Conservation (phyloP, 495 filamentous ascomycete genomes). For the Lasiosphaeriaceae sp. region DNA sequence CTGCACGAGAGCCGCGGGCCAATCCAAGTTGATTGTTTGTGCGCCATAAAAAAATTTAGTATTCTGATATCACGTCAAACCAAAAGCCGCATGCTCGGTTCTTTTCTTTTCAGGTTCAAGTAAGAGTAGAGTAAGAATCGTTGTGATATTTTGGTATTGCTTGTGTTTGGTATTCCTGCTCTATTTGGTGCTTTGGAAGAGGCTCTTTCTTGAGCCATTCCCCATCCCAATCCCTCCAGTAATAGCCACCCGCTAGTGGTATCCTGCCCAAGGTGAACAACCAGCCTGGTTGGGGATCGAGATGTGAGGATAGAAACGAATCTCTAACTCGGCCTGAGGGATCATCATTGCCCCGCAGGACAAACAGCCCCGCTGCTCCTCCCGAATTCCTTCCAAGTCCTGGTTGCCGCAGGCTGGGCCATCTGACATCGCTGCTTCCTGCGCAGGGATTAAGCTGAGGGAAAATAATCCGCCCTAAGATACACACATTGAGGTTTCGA, state of each 20-base stretch:
- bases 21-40: too few relatives aligned
- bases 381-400: constrained; percentile 11
- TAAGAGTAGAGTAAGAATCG: too few relatives aligned
- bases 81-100: not conserved
- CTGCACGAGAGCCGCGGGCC: too few relatives aligned
- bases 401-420: not conserved
- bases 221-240: not conserved
- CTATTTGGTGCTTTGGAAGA: not conserved
- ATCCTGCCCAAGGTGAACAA: not conserved
- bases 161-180: not conserved
- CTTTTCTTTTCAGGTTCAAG: not conserved
- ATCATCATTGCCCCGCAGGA: constrained; percentile 10
- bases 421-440: constrained; percentile 21
- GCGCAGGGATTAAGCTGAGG: constrained; percentile 23
- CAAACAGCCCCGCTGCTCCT: constrained; percentile 10
- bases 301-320: not conserved
- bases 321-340: constrained; percentile 8
- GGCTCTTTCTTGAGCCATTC: not conserved
- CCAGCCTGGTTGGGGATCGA: constrained; percentile 4
- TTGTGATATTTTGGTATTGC: not conserved
- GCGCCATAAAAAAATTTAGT: not conserved
- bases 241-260: constrained; percentile 1
- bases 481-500: constrained; percentile 1
- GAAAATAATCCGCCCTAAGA: constrained; percentile 1
- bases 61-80: not conserved